Conservation (phyloP, 441 rosid genomes). For the Pelargonium myrrhifolium region DNA sequence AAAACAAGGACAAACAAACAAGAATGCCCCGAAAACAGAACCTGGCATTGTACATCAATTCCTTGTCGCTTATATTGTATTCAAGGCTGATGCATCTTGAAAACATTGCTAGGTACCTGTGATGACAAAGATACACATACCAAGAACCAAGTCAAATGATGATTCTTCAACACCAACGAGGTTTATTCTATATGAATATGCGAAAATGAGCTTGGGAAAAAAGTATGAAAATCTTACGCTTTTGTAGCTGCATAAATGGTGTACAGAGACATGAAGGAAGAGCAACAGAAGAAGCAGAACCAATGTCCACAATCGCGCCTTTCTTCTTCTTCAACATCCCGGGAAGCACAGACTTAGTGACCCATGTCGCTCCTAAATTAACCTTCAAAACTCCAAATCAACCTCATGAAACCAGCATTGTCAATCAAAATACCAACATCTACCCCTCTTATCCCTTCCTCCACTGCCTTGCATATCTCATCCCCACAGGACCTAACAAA, state of each 20-base stretch:
- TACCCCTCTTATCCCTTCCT: conserved; percentile 20
- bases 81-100: conserved; percentile 28
- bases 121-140: not conserved
- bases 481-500: conserved; percentile 19
- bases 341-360: conserved; percentile 23
- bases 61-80: conserved; percentile 26
- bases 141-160: no score
- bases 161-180: no score
- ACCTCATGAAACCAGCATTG: conserved; percentile 28
- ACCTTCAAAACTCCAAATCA: conserved; percentile 23
- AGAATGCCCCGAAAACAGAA: no score
- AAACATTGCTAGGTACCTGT: conserved; percentile 26
- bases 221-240: no score
- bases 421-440: conserved; percentile 29
- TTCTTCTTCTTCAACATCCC: conserved; percentile 29
- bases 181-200: no score
- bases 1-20: no score
- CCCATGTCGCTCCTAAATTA: conserved; percentile 25
- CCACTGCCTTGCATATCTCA: conserved; percentile 20
- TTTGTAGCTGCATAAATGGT: conserved; percentile 27
- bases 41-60: conserved; percentile 35
- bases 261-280: conserved; percentile 15
- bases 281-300: conserved; percentile 20
- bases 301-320: conserved; percentile 30
- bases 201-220: no score